Base-by-base conservation (phyloP, 2,329 filamentous ascomycete genomes). In the Epichloe typhina region DNA sequence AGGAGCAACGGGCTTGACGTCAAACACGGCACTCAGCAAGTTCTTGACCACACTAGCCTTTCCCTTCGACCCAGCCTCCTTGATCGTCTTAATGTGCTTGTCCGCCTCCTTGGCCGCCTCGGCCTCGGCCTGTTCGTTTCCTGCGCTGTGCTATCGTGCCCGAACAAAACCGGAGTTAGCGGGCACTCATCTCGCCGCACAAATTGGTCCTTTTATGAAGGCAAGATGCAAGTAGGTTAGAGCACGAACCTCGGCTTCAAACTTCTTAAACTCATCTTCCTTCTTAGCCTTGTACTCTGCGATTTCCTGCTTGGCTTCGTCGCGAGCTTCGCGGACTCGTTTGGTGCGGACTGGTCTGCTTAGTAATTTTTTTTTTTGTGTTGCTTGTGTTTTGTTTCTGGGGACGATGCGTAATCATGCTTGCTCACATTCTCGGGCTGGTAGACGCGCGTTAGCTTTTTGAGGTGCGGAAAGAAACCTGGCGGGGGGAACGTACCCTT, bases 231-330 rank as follows among this genome's bases (percentile, higher is more conserved):
- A 39, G 13, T n/a, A 8, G 17, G n/a, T 17, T 17, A 40, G 17
- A 40, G 5, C 2, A 52, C 63, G 45, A 65, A 79, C 76, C 72
- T 80, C 74, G 56, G 88, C 78, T 75, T 97, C 89, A 63, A 95
- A 97, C 66, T 86, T 84, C 76, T 93, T 91, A 75, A 89, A 97
- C 70, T 97, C 91, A 37, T 86, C 79, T 64, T 98, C 93, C 75
- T 96, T 98, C 61, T 84, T 72, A 63, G 83, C 80, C 67, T 83
- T 82, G 76, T 98, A 97, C 51, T 88, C 85, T 58, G 95, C 87
- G 64, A 98, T 95, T 69, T 98, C 91, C 72, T 95, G 95, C 73
- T 96, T 94, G 56, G 93, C 93, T 71, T 98, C 93, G 65, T 87
- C 83, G 65, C 91, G 87, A 56, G 93, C 93, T 73, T 97, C 93